Percentiles rank a stretch among this genome's conserved stretches.
phyloP scores from a whole-genome alignment of 2,329 filamentous ascomycete species.

The Ophiostoma triangulosporum region DNA sequence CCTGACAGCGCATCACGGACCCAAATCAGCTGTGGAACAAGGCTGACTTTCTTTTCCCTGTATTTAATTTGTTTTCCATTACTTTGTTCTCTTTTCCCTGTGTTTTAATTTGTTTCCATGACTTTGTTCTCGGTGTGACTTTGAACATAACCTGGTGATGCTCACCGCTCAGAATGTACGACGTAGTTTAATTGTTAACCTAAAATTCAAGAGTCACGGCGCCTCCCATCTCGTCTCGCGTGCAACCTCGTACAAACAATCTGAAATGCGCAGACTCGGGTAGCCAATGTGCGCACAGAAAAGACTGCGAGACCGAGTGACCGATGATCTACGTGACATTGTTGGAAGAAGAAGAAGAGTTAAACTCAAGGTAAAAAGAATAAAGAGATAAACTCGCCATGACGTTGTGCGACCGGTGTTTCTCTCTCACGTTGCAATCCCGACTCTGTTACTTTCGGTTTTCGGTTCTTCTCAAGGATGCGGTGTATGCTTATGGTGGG shows the following conservation, averaged over 20 bases:
- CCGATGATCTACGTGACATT: not conserved
- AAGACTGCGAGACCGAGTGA: not conserved
- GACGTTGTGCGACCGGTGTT: conserved; percentile 7
- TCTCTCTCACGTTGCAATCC: conserved; percentile 3
- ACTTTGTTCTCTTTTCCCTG: not conserved
- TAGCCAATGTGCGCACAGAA: conserved; percentile 1
- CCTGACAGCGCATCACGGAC: no score
- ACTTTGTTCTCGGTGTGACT: no score
- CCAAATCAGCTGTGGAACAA: no score
- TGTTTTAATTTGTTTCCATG: no score
- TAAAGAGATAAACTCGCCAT: not conserved
- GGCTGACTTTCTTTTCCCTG: no score
- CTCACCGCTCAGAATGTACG: conserved; percentile 6
- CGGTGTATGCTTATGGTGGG: not conserved
- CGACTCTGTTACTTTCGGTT: not conserved
- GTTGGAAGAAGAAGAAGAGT: not conserved
- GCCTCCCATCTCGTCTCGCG: no score
- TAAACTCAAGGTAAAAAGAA: not conserved
- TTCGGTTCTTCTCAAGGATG: not conserved
- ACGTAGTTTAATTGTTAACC: no score
- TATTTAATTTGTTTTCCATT: no score
- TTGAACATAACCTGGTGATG: no score
- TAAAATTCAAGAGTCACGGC: no score
- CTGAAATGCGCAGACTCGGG: not conserved
- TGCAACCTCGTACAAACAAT: not conserved